These are phyloP conservation scores for Vitis hybrid DNA, from an alignment of 177 flowering plant species.

Conservation along the genomic window DNA sequence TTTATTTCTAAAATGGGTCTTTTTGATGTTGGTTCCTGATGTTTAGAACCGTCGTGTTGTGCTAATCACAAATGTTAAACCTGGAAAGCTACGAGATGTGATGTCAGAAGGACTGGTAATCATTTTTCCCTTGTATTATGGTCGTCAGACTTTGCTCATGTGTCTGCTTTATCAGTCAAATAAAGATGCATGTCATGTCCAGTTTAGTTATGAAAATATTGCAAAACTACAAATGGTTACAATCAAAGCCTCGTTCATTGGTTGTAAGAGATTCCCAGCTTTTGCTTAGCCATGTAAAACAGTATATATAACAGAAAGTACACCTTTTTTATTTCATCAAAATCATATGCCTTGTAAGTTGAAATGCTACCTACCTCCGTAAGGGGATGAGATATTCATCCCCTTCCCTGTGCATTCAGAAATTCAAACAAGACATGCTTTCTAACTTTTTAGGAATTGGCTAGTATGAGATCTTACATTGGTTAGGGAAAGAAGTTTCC, in stretches of 20 bases:
- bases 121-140: neutral
- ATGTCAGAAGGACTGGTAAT: constrained; percentile 93
- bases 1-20: neutral
- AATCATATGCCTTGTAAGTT: too few species aligned
- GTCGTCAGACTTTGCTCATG: constrained; percentile 1
- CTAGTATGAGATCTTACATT: too few species aligned
- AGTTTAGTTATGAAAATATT: neutral
- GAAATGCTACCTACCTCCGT: too few species aligned
- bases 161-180: neutral
- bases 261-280: neutral
- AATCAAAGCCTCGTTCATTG: too few species aligned
- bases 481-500: too few species aligned
- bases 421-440: too few species aligned
- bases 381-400: too few species aligned
- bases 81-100: constrained; percentile 92
- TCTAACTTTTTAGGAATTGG: too few species aligned
- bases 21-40: constrained; percentile 8
- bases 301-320: too few species aligned
- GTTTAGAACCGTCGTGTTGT: constrained; percentile 87
- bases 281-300: neutral
- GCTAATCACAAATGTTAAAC: constrained; percentile 89
- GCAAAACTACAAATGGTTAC: too few species aligned
- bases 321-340: too few species aligned
- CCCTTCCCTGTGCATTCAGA: too few species aligned
- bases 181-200: neutral